These are phyloP conservation scores for Royoungia palumana DNA, from an alignment of 768 basidiomycete species.

Conservation along the genomic window DNA sequence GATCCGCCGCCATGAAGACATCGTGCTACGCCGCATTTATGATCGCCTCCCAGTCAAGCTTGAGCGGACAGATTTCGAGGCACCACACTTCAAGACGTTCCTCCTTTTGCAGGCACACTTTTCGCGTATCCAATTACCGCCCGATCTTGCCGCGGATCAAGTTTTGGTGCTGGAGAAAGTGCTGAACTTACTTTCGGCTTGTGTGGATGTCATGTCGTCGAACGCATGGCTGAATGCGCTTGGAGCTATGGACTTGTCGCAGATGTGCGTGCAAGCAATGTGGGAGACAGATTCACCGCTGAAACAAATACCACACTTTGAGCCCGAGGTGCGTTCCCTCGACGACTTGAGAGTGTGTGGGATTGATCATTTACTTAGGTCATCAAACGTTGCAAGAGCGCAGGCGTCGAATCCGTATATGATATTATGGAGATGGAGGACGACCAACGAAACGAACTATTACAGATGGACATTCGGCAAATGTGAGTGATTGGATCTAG, in stretches of 20 bases:
- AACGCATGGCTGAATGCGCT: constrained; percentile 94
- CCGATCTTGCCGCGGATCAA: constrained; percentile 93
- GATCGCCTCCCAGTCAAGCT: constrained; percentile 97
- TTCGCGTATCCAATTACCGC: constrained; percentile 85
- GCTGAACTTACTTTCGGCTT: constrained; percentile 86
- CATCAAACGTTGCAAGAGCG: constrained; percentile 79
- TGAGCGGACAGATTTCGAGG: constrained; percentile 78
- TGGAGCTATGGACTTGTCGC: constrained; percentile 95
- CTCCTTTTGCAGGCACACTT: constrained; percentile 96
- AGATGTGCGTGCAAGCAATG: constrained; percentile 98
- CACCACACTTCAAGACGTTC: constrained; percentile 98
- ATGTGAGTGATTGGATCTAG: constrained; percentile 54
- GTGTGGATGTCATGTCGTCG: constrained; percentile 97
- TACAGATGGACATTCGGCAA: constrained; percentile 82
- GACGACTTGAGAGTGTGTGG: neutral
- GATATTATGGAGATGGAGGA: constrained; percentile 99
- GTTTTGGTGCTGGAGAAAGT: constrained; percentile 84
- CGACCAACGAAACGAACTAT: constrained; percentile 71
- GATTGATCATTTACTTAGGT: constrained; percentile 42
- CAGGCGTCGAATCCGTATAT: constrained; percentile 84
- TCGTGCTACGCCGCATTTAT: constrained; percentile 82
- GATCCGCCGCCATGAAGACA: constrained; percentile 91
- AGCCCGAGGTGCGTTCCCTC: constrained; percentile 61
- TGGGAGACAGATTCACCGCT: constrained; percentile 97
- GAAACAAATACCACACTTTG: constrained; percentile 96